Base-by-base conservation (phyloP, 495 filamentous ascomycete genomes). In the Niebla homalea region DNA sequence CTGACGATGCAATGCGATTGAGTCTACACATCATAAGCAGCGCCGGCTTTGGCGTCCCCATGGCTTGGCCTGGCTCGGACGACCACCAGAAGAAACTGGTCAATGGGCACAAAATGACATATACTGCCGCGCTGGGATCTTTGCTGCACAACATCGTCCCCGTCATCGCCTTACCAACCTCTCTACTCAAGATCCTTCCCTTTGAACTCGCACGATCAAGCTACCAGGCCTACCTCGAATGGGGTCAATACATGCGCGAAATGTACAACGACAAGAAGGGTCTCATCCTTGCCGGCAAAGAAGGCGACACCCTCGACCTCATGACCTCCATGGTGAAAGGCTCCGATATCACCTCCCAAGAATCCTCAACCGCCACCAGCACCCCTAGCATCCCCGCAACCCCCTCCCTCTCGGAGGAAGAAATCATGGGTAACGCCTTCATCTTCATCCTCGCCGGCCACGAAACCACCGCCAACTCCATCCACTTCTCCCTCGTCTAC, bases 381-480 rank as follows among this genome's bases (percentile, higher is more conserved):
- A 57, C 39, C 1, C 8, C 44, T n/a, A 53, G 4, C 40, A 26
- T 57, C 37, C 64, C 64, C 45, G 48, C 66, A 25, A n/a, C n/a
- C 29, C 29, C 29, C 7, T 32, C 29, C 29, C 57, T 81, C 11
- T 62, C 62, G 4, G 72, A 80, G 54, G 63, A 65, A 15, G 81
- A 85, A 42, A 79, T 87, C 54, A 67, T 83, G 21, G 80, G 78
- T 26, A 84, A 87, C 57, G 75, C 80, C 11, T 87, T 84, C 61
- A 74, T 85, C 56, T 79, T 84, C 60, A 74, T 79, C 37, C 66
- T 86, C 14, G 82, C 83, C 1, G 83, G 83, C 19, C 83, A 87
- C 61, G 83, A 86, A 59, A 83, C 83, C 1, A 77, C 80, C 4
- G 81, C 82, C 42, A 84, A 84, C 62, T 70, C 71, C 1, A 62